Base-by-base conservation (phyloP, 441 rosid genomes). In the Euphorbia schlechtendalii region DNA sequence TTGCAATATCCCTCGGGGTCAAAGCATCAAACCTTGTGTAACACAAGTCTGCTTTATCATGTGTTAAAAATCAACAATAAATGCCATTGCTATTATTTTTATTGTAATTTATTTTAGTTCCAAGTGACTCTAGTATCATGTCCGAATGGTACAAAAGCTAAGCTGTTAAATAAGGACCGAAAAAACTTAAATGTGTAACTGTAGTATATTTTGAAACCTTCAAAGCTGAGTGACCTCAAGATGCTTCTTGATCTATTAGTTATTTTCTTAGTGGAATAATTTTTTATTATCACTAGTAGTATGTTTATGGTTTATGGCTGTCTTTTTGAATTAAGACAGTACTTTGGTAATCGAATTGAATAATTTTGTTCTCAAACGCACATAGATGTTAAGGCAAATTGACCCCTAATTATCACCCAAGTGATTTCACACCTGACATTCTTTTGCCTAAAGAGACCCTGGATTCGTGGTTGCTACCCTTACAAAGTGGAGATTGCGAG, bases 391-490 rank as follows among this genome's bases (percentile, higher is more conserved):
- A 1, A 14, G 51, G n/a, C 51, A 46, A 46, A 46, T 2, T 38
- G 41, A 38, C 41, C 41, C 41, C 41, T 38, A 38, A 4, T 5
- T 38, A 12, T 48, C 2, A 6, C 45, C 18, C 56, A 46, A 59
- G 0, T 59, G 25, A 49, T 49, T 18, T 49, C 10, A n/a, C 36
- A 49, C 71, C 74, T 70, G 69, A 59, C 18, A 21, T 69, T 52
- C 57, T 73, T 17, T 68, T 69, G 18, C 61, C 64, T 54, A 64
- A 32, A 86, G 92, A 79, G 59, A 74, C 77, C 71, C 69, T 82
- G 76, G 90, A 80, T 66, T 74, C 95, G 60, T 88, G 95, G 93
- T 76, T 93, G 75, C 72, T 88, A 73, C 97, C 99, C 30, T 61
- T 88, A 52, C 73, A 40, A 66, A 43, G 53, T 18, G 71, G 76